Base-by-base conservation (phyloP, 2,329 filamentous ascomycete species). In the Fusarium luffae region DNA sequence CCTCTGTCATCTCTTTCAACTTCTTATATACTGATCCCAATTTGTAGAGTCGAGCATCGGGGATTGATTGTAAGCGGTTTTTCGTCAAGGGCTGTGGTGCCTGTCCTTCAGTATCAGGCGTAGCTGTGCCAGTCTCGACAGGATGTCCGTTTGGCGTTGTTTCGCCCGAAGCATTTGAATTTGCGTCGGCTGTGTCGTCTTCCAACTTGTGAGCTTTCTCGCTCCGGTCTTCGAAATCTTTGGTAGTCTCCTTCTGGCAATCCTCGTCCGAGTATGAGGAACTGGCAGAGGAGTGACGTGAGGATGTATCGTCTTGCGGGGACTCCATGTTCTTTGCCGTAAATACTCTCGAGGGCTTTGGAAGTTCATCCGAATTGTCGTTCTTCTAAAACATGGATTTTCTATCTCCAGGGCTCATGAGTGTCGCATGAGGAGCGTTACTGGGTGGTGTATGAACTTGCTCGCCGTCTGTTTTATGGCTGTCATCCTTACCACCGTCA, bases 381-480 rank as follows among this genome's bases (percentile, higher is more conserved):
- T 56, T 54, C 52, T 71, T 61, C 72, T 74, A 66, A 42, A 68
- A 54, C 55, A 67, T 49, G 19, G 40, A 23, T 11, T 51, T 61
- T 14, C 63, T 57, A 32, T 44, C 40, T 19, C 59, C 47, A 23
- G 64, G 48, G 28, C 64, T 65, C 28, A 61, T 32, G 7, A 74
- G 57, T n/a, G 63, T 69, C 28, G 69, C 61, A 23, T 57, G 46
- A 23, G 57, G 42, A 8, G 37, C 32, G 30, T 61, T 50, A 5
- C 8, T 55, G 9, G 62, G 60, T 3, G 25, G 27, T 4, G 44
- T 23, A 25, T 50, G 27, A 25, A n/a, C 16, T 16, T 23, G 14
- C 40, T 18, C 11, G 47, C 19, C n/a, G 16, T 25, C 52, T n/a
- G 48, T 40, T 11, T 8, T 23, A 18, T 7, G 52, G 30, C 21